Conservation (phyloP, 2,329 filamentous ascomycete species). For the Cladosporium sp. region DNA sequence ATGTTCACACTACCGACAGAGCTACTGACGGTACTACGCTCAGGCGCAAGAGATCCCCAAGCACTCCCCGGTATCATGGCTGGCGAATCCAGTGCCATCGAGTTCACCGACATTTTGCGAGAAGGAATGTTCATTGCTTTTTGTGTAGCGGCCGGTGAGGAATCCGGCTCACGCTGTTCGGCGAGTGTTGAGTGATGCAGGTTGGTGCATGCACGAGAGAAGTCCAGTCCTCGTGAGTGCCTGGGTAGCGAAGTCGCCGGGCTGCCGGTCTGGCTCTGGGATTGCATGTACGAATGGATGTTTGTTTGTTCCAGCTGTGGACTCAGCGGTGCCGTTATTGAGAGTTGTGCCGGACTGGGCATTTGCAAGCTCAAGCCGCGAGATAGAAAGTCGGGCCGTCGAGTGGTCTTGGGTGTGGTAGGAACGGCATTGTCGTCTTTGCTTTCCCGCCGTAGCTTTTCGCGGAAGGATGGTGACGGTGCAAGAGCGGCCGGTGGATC, state of each 20-base stretch:
- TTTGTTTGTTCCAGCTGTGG: slow-evolving; percentile 40
- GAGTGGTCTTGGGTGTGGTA: slow-evolving; percentile 61
- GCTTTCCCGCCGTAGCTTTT: slow-evolving; percentile 36
- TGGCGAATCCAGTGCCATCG: slow-evolving; percentile 62
- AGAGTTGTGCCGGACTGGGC: slow-evolving; percentile 46
- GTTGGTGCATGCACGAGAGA: slow-evolving; percentile 88
- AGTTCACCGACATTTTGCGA: slow-evolving; percentile 48
- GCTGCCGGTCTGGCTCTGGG: slow-evolving; percentile 40
- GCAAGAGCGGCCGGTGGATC: slow-evolving; percentile 44
- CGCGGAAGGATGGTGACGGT: slow-evolving; percentile 50
- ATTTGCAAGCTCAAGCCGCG: slow-evolving; percentile 72
- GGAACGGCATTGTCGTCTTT: slow-evolving; percentile 51
- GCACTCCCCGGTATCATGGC: slow-evolving; percentile 51
- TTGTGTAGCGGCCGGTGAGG: slow-evolving; percentile 80
- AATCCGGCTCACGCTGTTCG: slow-evolving; percentile 83
- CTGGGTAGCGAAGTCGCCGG: slow-evolving; percentile 86
- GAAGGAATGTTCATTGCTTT: slow-evolving; percentile 64
- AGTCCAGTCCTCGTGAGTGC: slow-evolving; percentile 87
- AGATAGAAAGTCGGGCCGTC: slow-evolving; percentile 63
- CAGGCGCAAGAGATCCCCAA: slow-evolving; percentile 46
- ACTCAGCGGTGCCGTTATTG: slow-evolving; percentile 25
- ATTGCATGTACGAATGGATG: slow-evolving; percentile 44
- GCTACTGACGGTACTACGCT: slow-evolving; percentile 73
- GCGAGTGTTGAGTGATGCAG: slow-evolving; percentile 94
- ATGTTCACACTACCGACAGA: slow-evolving; percentile 80